Evolutionary conservation across 2,329 filamentous ascomycete species (phyloP).

Genomic region (Blumeria graminis): DNA sequence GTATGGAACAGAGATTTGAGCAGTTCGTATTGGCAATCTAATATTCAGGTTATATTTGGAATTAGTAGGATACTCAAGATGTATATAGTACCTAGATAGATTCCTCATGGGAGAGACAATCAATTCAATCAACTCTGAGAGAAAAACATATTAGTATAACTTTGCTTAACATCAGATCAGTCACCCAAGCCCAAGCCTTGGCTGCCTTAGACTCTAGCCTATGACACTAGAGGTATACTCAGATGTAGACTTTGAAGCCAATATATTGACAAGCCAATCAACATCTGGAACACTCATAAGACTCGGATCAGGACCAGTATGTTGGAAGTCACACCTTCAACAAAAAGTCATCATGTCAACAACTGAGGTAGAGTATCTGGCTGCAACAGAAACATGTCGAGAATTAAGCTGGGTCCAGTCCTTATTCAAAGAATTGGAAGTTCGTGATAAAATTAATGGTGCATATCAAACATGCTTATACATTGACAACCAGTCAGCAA

Average conservation of each 20-base stretch:
- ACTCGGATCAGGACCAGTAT: neutral
- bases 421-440: neutral
- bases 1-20: no score
- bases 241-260: neutral
- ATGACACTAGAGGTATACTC: neutral
- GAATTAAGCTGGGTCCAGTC: neutral
- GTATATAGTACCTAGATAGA: no score
- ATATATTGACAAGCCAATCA: neutral
- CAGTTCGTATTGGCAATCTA: no score
- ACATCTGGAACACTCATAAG: neutral
- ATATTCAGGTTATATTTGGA: no score
- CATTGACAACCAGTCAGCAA: neutral
- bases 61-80: no score
- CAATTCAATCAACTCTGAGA: no score
- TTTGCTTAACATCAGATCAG: no score
- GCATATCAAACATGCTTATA: neutral
- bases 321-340: neutral
- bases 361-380: neutral
- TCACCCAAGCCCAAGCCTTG: no score
- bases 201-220: no score
- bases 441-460: neutral
- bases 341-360: neutral
- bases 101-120: no score
- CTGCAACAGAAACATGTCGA: neutral
- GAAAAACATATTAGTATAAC: no score